Percentiles rank a stretch among this genome's conserved stretches.
Evolutionary conservation across 169 alveolate genomes (phyloP).

Genomic region (Plasmodium chabaudi): DNA sequence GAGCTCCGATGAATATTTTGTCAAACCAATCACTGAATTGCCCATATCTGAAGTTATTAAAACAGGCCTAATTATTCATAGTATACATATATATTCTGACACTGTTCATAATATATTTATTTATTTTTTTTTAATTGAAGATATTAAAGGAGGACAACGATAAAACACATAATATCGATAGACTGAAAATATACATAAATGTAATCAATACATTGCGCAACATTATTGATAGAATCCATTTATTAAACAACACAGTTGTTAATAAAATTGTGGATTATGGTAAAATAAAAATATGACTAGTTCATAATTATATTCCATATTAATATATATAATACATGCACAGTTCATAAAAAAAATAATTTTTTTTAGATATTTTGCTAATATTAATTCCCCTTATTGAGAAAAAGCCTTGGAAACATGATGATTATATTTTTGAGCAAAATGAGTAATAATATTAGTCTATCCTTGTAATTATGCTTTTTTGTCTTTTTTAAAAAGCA

Average conservation of each 20-base stretch:
- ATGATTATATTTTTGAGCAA: slow-evolving; percentile 41
- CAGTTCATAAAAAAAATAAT: background rate
- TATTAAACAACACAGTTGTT: slow-evolving; percentile 56
- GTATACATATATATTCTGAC: background rate
- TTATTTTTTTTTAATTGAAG: background rate
- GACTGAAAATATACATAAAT: slow-evolving; percentile 43
- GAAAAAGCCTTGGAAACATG: slow-evolving; percentile 66
- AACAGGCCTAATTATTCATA: background rate
- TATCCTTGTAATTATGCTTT: background rate
- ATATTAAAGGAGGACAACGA: slow-evolving; percentile 58
- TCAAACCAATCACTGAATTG: slow-evolving; percentile 56
- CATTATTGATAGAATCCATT: slow-evolving; percentile 59
- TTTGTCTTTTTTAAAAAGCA: background rate
- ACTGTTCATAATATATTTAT: background rate
- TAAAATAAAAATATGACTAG: slow-evolving; percentile 17
- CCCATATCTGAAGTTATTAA: slow-evolving; percentile 55
- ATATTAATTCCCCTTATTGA: slow-evolving; percentile 66
- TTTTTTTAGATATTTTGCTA: slow-evolving; percentile 39
- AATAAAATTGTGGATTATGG: slow-evolving; percentile 73
- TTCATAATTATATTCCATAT: slow-evolving; percentile 4
- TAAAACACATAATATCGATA: slow-evolving; percentile 48
- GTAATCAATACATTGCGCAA: slow-evolving; percentile 41
- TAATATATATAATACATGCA: slow-evolving; percentile 6
- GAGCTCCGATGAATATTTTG: slow-evolving; percentile 56
- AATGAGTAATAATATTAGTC: slow-evolving; percentile 38